Percentiles rank a stretch among this genome's conserved stretches.
These are phyloP conservation scores for Setomelanomma holmii DNA, from an alignment of 2,329 filamentous ascomycete species.

Conservation along the genomic window DNA sequence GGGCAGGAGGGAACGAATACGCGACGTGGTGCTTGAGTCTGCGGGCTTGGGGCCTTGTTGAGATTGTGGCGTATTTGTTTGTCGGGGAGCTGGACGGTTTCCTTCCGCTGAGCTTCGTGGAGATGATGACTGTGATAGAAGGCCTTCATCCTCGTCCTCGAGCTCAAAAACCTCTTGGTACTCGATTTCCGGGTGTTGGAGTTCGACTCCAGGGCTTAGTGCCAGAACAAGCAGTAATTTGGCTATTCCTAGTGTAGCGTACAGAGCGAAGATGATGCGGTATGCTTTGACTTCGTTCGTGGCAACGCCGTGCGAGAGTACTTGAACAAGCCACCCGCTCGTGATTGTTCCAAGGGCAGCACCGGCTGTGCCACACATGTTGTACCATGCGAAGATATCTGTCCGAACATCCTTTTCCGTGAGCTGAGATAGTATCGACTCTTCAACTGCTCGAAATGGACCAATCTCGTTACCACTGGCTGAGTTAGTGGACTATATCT, in stretches of 20 bases:
- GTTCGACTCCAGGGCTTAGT: constrained; percentile 43
- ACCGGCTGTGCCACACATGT: constrained; percentile 20
- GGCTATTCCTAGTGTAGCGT: constrained; percentile 42
- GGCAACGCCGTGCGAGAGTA: constrained; percentile 17
- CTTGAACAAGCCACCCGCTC: constrained; percentile 42
- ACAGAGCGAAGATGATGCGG: constrained; percentile 43
- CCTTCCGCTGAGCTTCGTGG: neutral
- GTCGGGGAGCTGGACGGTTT: neutral
- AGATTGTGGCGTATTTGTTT: neutral
- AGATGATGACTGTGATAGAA: constrained; percentile 6
- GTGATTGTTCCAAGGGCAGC: constrained; percentile 21
- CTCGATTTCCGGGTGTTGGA: constrained; percentile 1
- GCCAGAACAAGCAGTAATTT: constrained; percentile 40
- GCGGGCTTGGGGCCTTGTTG: neutral
- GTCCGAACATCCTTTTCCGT: constrained; percentile 18
- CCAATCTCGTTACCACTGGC: constrained; percentile 31
- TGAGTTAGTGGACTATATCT: neutral
- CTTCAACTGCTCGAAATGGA: constrained; percentile 38
- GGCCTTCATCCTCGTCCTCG: constrained; percentile 28
- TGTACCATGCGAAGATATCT: constrained; percentile 38
- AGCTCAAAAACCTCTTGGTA: constrained; percentile 15
- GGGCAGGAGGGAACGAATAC: constrained; percentile 47
- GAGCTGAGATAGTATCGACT: constrained; percentile 31
- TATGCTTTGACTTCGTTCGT: constrained; percentile 39
- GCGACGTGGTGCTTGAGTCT: neutral